These are phyloP conservation scores for Sordariomycetes sp. DNA, from an alignment of 2,329 filamentous ascomycete genomes.

Conservation along the genomic window DNA sequence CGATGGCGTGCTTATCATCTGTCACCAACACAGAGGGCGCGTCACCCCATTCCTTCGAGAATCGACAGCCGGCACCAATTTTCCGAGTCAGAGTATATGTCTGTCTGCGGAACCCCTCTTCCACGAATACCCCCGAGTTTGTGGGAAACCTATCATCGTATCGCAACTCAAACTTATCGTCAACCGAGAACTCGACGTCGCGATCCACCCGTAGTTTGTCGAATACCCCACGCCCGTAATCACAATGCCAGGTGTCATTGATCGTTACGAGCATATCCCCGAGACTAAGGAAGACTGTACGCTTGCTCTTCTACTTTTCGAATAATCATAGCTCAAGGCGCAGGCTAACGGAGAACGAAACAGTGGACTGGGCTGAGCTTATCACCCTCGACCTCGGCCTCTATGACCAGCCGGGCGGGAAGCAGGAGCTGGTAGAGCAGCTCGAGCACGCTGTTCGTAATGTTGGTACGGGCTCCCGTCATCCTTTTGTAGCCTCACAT, in stretches of 20 bases:
- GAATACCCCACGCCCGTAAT: background rate
- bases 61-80: too few relatives aligned
- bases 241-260: background rate
- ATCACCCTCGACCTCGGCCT: slow-evolving; percentile 44
- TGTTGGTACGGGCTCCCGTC: background rate
- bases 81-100: too few relatives aligned
- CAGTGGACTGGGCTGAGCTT: slow-evolving; percentile 41
- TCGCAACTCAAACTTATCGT: too few relatives aligned
- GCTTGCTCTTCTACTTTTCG: background rate
- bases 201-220: background rate
- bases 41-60: background rate
- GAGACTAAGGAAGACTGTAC: slow-evolving; percentile 14
- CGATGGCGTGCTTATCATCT: background rate
- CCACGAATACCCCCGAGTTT: too few relatives aligned
- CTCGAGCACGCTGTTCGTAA: slow-evolving; percentile 39
- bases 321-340: background rate
- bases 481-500: background rate
- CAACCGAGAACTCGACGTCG: too few relatives aligned
- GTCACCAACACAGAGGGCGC: background rate
- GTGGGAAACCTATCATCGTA: too few relatives aligned
- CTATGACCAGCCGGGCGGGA: slow-evolving; percentile 42
- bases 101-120: too few relatives aligned
- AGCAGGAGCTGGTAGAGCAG: slow-evolving; percentile 40
- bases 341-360: background rate
- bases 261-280: background rate